Evolutionary conservation across 768 basidiomycete species (phyloP).

Genomic region (Cyclocybe aegerita): DNA sequence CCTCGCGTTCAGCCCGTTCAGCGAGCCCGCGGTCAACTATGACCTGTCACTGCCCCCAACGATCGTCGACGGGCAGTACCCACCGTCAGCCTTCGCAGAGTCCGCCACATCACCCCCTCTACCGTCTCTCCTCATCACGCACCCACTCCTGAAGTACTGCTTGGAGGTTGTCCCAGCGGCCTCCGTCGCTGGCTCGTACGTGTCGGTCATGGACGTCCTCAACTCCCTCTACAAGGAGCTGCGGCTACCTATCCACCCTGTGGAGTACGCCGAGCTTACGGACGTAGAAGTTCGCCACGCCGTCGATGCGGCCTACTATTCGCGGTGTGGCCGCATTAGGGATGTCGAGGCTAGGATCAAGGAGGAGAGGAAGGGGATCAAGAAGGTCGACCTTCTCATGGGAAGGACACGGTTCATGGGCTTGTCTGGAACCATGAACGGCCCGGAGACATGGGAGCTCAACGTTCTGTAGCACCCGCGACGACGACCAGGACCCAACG

Average conservation of each 20-base stretch:
- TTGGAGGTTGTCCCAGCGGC: conserved; percentile 32
- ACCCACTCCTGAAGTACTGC: conserved; percentile 30
- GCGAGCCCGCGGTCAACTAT: conserved; percentile 33
- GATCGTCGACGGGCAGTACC: conserved; percentile 13
- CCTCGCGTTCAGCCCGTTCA: conserved; percentile 36
- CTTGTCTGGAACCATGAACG: conserved; percentile 41
- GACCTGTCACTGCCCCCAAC: conserved; percentile 37
- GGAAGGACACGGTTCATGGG: conserved; percentile 48
- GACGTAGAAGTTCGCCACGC: conserved; percentile 28
- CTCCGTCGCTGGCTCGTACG: conserved; percentile 24
- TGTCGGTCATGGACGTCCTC: conserved; percentile 52
- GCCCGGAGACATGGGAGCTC: conserved; percentile 44
- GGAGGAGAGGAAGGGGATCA: conserved; percentile 49
- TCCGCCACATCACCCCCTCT: conserved; percentile 44
- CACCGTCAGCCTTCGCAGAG: conserved; percentile 34
- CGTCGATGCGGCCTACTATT: conserved; percentile 47
- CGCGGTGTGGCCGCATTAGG: conserved; percentile 34
- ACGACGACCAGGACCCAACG: neutral
- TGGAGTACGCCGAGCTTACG: conserved; percentile 43
- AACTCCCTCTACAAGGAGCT: conserved; percentile 44
- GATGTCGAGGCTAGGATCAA: conserved; percentile 28
- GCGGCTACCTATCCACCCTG: conserved; percentile 39
- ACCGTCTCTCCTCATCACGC: conserved; percentile 30
- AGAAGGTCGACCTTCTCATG: conserved; percentile 55
- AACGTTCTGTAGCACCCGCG: conserved; percentile 26